A percentile compares a stretch with the other conserved stretches of the same genome.
phyloP scores from a whole-genome alignment of 257 asterid genomes.

The Solanum chmielewskii region DNA sequence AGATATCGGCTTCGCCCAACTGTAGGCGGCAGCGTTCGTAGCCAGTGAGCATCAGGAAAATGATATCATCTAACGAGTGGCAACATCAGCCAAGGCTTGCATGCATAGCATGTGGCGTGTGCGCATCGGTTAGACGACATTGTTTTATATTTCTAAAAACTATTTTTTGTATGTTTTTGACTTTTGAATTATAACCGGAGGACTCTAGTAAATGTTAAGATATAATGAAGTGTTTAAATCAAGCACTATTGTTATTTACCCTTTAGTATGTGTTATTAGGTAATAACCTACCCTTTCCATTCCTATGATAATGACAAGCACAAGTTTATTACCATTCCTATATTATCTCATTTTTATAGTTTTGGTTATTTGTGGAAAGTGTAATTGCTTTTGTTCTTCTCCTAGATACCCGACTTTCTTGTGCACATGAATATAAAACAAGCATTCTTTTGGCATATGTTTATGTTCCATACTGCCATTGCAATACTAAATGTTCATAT shows the following conservation, averaged over 20 bases:
- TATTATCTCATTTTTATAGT: neutral
- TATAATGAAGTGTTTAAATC: neutral
- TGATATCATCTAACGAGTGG: no score
- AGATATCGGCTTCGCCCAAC: no score
- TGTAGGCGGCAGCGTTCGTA: no score
- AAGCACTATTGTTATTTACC: neutral
- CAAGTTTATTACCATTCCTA: neutral
- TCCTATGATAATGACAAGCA: neutral
- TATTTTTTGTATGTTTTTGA: no score
- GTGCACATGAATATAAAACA: neutral
- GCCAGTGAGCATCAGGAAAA: no score
- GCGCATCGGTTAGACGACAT: no score
- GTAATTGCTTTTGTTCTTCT: neutral
- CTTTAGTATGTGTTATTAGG: neutral
- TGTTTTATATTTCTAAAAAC: no score
- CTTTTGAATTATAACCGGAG: neutral
- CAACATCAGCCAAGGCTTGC: no score
- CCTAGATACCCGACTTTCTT: neutral
- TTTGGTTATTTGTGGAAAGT: neutral
- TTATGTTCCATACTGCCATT: neutral
- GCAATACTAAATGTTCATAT: neutral
- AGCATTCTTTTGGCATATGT: neutral
- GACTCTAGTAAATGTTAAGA: neutral
- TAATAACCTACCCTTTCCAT: neutral
- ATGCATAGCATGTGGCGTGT: no score